These are phyloP conservation scores for Laguncularia racemosa DNA, from an alignment of 345 rosid genomes.

Conservation along the genomic window DNA sequence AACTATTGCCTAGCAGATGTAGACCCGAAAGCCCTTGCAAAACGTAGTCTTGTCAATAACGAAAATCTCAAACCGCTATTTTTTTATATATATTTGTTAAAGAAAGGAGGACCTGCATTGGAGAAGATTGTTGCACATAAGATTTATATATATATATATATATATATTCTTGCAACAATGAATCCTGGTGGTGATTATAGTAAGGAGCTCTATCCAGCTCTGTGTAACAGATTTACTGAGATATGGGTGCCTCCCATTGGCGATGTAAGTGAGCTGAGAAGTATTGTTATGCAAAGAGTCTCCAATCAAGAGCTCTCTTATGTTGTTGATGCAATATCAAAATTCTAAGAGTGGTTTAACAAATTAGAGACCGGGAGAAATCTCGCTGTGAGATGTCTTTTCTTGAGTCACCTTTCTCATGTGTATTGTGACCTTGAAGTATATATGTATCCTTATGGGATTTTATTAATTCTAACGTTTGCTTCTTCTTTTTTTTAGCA, in stretches of 20 bases:
- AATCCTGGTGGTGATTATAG: conserved; percentile 99
- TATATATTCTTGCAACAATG: conserved; percentile 92
- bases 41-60: conserved; percentile 74
- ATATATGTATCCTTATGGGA: no score
- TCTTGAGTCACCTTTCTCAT: no score
- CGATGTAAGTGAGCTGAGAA: conserved; percentile 59
- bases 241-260: conserved; percentile 89
- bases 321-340: conserved; percentile 56
- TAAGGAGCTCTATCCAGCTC: conserved; percentile 95
- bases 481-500: no score
- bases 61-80: conserved; percentile 69
- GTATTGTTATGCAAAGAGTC: conserved; percentile 61
- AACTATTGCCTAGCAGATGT: conserved; percentile 70
- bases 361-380: no score
- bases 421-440: no score
- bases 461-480: no score
- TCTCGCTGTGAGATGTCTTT: no score
- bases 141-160: no score
- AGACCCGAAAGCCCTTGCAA: conserved; percentile 83
- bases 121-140: conserved; percentile 70
- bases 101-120: conserved; percentile 80
- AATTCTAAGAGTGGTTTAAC: conserved; percentile 80
- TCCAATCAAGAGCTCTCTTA: conserved; percentile 27
- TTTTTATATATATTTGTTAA: no score
- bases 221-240: conserved; percentile 94